Conservation (phyloP, 495 filamentous ascomycete species). For the Coniosporium apollinis region DNA sequence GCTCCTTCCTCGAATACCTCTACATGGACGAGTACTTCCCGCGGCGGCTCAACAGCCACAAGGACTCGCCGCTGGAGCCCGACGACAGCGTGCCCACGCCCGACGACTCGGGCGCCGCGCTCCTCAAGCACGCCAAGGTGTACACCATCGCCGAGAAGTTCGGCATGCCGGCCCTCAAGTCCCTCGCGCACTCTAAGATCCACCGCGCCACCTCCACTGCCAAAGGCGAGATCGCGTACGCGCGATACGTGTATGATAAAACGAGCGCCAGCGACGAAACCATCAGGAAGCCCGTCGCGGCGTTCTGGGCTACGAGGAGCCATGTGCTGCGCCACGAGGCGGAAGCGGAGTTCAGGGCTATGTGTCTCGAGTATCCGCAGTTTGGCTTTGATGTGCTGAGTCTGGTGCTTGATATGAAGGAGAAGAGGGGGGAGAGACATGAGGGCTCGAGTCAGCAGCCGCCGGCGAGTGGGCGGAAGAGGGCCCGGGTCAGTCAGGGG, state of each 20-base stretch:
- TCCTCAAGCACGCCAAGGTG: constrained; percentile 72
- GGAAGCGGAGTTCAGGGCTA: constrained; percentile 57
- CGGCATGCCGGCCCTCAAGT: constrained; percentile 51
- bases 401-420: constrained; percentile 47
- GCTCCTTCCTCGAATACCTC: constrained; percentile 79
- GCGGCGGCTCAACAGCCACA: constrained; percentile 36
- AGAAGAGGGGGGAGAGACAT: constrained; percentile 31
- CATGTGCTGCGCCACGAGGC: constrained; percentile 71
- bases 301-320: constrained; percentile 71
- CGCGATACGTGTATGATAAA: constrained; percentile 73
- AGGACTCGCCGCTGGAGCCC: constrained; percentile 32
- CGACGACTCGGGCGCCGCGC: constrained; percentile 56
- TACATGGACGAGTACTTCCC: constrained; percentile 89
- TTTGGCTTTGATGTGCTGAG: constrained; percentile 83
- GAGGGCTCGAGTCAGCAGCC: constrained; percentile 15
- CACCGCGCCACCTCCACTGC: constrained; percentile 73
- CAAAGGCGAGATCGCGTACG: constrained; percentile 76
- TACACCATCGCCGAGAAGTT: constrained; percentile 82
- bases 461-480: constrained; percentile 27
- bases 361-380: constrained; percentile 80
- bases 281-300: constrained; percentile 71
- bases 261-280: constrained; percentile 48
- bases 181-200: constrained; percentile 71
- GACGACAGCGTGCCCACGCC: constrained; percentile 39
- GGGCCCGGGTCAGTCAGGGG: constrained; percentile 23